Evolutionary conservation across 441 rosid genomes (phyloP), one percentile per base, ranked within the genome.

Genomic region (Euphorbia schlechtendalii): DNA sequence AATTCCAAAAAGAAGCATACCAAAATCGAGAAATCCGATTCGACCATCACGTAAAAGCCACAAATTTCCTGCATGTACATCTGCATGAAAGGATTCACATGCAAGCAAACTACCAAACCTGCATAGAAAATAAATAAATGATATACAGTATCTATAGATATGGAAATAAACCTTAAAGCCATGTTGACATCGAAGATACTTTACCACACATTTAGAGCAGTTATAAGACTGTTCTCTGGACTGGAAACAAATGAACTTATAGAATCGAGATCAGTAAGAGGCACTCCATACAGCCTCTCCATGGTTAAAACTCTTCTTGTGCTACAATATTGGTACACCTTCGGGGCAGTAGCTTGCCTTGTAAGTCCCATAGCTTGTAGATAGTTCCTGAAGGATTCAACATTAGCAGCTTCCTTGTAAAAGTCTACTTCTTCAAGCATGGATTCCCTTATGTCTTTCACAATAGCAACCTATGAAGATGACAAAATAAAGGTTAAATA

Each of bases 211-310:
- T 94, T 94, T 69, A 94, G 96, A 40, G 99, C 99, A 48, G 92
- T 94, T 69, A 94, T 86, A 43, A 90, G 96, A 80, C 94, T 90
- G 75, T 79, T 78, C 75, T 94, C 99, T 12, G 97, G 97, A 77
- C 80, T 84, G 59, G 92, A 71, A 80, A 94, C 99, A 74, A 90
- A 83, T 28, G 97, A 86, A 48, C 96, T 90, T 69, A 94, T 90
- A 24, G 99, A 86, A 74, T 94, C 87, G 20, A 94, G 86, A 76
- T 94, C 97, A 59, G 99, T 94, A 71, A 94, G 92, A 65, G 99
- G 96, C 76, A 90, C 99, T 77, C 99, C 99, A 64, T 94, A 90
- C n/a, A 94, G 85, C 83, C 99, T 89, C 84, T 94, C 90, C 99
- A 94, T 94, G 24, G 99, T 94, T 73, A 94, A 80, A 71, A 94